A percentile compares a stretch with the other conserved stretches of the same genome.
Evolutionary conservation across 2,329 filamentous ascomycete species (phyloP).

Genomic region (Colletotrichum tamarilloi): DNA sequence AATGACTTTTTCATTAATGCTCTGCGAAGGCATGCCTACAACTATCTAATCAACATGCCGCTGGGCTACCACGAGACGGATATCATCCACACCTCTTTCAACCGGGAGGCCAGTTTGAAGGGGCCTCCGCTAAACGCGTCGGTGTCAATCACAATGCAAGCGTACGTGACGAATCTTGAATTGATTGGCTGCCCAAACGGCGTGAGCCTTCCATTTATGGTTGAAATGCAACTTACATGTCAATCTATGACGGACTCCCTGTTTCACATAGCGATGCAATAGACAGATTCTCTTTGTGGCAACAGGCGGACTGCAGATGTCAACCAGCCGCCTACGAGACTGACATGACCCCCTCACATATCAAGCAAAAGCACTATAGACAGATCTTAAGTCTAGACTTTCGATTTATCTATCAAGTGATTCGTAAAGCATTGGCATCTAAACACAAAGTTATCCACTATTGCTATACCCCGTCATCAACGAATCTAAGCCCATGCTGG

Average conservation of each 20-base stretch:
- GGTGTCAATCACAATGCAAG: conserved; percentile 44
- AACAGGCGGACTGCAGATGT: conserved; percentile 15
- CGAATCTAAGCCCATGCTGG: too few species aligned
- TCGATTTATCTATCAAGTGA: too few species aligned
- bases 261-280: conserved; percentile 36
- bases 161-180: conserved; percentile 46
- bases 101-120: not conserved
- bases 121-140: not conserved
- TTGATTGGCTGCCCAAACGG: conserved; percentile 42
- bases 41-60: not conserved
- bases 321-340: not conserved
- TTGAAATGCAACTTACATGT: not conserved
- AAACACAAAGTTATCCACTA: rapidly evolving
- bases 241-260: conserved; percentile 25
- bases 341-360: too few species aligned
- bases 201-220: conserved; percentile 18
- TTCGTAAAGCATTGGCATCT: not conserved
- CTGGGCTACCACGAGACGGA: not conserved
- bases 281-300: conserved; percentile 43
- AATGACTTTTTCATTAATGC: not conserved
- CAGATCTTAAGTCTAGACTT: not conserved
- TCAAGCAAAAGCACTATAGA: not conserved
- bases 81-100: not conserved
- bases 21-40: not conserved
- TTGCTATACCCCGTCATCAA: too few species aligned